Percentiles rank a stretch among this genome's conserved stretches.
Evolutionary conservation across 352 stramenopile species (phyloP).

Genomic region (Globisporangium barbulae): DNA sequence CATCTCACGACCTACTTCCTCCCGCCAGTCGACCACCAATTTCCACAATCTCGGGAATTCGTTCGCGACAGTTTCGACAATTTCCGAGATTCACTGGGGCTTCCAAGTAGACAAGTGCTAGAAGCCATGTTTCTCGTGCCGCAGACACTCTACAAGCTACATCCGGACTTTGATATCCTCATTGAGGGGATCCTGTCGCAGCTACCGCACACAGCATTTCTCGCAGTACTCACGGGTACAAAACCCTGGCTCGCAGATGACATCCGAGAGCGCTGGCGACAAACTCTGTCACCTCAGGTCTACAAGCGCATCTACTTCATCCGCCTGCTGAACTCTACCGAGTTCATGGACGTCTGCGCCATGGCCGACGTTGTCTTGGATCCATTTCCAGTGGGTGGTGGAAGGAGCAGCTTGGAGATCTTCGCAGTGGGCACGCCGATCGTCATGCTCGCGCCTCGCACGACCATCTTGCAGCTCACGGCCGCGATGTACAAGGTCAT

Average conservation of each 20-base stretch:
- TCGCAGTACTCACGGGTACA: constrained; percentile 34
- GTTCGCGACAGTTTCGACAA: not conserved
- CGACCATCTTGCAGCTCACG: constrained; percentile 60
- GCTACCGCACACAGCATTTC: constrained; percentile 23
- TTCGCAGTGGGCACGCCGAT: constrained; percentile 63
- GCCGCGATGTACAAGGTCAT: constrained; percentile 60
- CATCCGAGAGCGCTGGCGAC: constrained; percentile 28
- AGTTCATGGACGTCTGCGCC: constrained; percentile 41
- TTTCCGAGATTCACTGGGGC: constrained; percentile 12
- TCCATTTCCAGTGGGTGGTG: constrained; percentile 61
- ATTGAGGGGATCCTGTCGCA: constrained; percentile 33
- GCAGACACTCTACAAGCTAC: constrained; percentile 72
- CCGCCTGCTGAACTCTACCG: constrained; percentile 24
- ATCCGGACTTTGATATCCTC: constrained; percentile 54
- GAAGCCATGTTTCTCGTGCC: constrained; percentile 47
- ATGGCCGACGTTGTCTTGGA: constrained; percentile 54
- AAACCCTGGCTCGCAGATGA: constrained; percentile 26
- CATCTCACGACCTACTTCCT: constrained; percentile 49
- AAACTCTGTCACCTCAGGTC: constrained; percentile 13
- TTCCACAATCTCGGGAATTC: not conserved
- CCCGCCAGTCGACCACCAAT: constrained; percentile 12
- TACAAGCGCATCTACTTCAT: constrained; percentile 47
- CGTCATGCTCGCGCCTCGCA: constrained; percentile 43
- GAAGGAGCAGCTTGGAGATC: constrained; percentile 54
- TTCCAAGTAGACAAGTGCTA: constrained; percentile 13